Evolutionary conservation across 306 rosid species (phyloP).

Genomic region (Gynostemma pentaphyllum): DNA sequence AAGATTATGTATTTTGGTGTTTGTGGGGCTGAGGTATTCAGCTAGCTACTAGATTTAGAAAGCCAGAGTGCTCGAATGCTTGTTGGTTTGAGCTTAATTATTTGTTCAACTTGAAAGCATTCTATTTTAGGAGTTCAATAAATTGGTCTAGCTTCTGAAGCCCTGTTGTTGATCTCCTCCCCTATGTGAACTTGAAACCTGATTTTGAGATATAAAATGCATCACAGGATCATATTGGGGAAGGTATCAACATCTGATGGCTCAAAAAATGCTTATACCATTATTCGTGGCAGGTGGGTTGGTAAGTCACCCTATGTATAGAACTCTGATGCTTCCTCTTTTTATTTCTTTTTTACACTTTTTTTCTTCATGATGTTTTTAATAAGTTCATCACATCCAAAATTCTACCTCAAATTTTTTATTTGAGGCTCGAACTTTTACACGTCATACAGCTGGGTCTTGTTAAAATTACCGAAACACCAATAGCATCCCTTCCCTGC

Average conservation of each 20-base stretch:
- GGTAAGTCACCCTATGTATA: slow-evolving; percentile 48
- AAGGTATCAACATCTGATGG: slow-evolving; percentile 86
- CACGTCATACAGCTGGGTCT: not conserved
- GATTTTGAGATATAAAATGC: slow-evolving; percentile 64
- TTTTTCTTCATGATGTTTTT: not conserved
- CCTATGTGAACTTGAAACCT: slow-evolving; percentile 46
- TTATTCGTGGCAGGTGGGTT: slow-evolving; percentile 92
- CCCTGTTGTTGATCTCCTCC: slow-evolving; percentile 39
- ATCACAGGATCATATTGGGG: slow-evolving; percentile 93
- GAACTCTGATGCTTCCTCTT: slow-evolving; percentile 26
- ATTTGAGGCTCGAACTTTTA: not conserved
- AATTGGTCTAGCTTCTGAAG: slow-evolving; percentile 30
- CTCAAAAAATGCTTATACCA: slow-evolving; percentile 72
- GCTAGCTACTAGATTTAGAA: slow-evolving; percentile 13
- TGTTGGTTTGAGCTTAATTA: slow-evolving; percentile 19
- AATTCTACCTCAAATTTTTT: not conserved
- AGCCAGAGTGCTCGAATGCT: slow-evolving; percentile 15
- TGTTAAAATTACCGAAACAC: not conserved
- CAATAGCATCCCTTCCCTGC: not conserved
- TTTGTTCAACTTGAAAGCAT: slow-evolving; percentile 23
- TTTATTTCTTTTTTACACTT: slow-evolving; percentile 15
- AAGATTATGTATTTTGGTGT: not conserved
- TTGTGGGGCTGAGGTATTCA: slow-evolving; percentile 5
- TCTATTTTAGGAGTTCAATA: slow-evolving; percentile 26
- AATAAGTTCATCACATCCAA: not conserved